Conservation (phyloP, 768 basidiomycete species). For the Termitomyces sp. region DNA sequence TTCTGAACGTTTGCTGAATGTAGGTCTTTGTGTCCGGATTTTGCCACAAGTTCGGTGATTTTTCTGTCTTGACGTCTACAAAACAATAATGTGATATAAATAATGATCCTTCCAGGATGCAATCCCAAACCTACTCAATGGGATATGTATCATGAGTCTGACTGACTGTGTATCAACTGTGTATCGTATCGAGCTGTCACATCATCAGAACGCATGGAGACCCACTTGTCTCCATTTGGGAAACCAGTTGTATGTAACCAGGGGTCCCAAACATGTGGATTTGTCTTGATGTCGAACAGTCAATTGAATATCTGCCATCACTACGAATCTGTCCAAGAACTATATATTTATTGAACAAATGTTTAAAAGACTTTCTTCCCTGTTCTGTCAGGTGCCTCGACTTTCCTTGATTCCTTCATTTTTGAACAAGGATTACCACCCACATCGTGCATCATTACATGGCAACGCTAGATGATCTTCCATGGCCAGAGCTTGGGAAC, state of each 20-base stretch:
- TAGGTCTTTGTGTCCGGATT: slow-evolving; percentile 4
- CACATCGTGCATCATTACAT: slow-evolving; percentile 31
- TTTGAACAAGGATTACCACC: slow-evolving; percentile 19
- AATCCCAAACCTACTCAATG: neutral
- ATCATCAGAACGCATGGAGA: slow-evolving; percentile 11
- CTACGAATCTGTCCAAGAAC: slow-evolving; percentile 7
- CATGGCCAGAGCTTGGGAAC: slow-evolving; percentile 84
- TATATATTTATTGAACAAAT: slow-evolving; percentile 11
- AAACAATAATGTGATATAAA: slow-evolving; percentile 5
- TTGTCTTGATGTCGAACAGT: slow-evolving; percentile 21
- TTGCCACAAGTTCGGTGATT: slow-evolving; percentile 12
- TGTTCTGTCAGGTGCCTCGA: slow-evolving; percentile 8
- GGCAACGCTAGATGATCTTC: slow-evolving; percentile 69
- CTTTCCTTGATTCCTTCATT: slow-evolving; percentile 18
- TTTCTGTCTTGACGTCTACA: slow-evolving; percentile 1
- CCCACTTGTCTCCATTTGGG: slow-evolving; percentile 17
- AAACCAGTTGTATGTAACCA: slow-evolving; percentile 20
- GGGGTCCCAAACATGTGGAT: slow-evolving; percentile 22
- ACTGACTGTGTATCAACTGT: neutral
- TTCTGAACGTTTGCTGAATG: slow-evolving; percentile 21
- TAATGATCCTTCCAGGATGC: neutral
- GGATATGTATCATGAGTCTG: slow-evolving; percentile 6
- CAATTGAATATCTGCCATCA: slow-evolving; percentile 16
- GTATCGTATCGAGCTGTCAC: neutral
- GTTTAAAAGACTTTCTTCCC: slow-evolving; percentile 13